Percentiles rank a stretch among this genome's conserved stretches.
These are phyloP conservation scores for Aspergillus brunneoviolaceus DNA, from an alignment of 2,329 filamentous ascomycete species.

Conservation along the genomic window DNA sequence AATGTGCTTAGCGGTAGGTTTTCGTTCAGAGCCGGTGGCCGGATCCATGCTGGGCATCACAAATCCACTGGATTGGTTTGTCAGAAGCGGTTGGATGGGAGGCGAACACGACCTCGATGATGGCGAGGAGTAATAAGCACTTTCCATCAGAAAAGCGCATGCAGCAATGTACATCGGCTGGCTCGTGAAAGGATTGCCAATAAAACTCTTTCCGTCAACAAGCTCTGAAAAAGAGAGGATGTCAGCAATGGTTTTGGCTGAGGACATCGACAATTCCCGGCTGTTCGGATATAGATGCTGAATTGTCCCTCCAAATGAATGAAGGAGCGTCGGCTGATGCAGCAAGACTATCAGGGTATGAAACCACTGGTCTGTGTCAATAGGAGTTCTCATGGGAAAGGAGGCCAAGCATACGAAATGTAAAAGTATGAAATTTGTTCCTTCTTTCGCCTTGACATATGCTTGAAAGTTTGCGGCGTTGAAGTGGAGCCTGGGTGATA, in stretches of 20 bases:
- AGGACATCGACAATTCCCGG: slow-evolving; percentile 78
- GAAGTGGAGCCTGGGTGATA: slow-evolving; percentile 75
- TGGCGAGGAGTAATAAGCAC: slow-evolving; percentile 66
- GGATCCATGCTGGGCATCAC: slow-evolving; percentile 35
- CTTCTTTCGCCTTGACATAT: slow-evolving; percentile 76
- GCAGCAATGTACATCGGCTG: slow-evolving; percentile 91
- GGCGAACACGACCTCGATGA: slow-evolving; percentile 62
- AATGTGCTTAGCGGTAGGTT: slow-evolving; percentile 62
- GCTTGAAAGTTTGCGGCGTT: slow-evolving; percentile 83
- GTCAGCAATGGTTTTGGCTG: slow-evolving; percentile 87
- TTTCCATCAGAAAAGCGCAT: slow-evolving; percentile 84
- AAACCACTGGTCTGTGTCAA: slow-evolving; percentile 60
- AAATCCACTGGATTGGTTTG: slow-evolving; percentile 36
- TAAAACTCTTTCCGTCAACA: slow-evolving; percentile 80
- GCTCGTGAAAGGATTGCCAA: slow-evolving; percentile 84
- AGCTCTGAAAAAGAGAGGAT: slow-evolving; percentile 83
- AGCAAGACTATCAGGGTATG: slow-evolving; percentile 82
- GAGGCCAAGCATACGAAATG: slow-evolving; percentile 57
- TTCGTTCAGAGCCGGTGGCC: slow-evolving; percentile 28
- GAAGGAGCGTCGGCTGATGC: slow-evolving; percentile 78
- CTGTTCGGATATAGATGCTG: slow-evolving; percentile 77
- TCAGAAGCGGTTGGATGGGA: slow-evolving; percentile 33
- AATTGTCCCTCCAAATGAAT: slow-evolving; percentile 69
- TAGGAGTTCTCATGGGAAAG: background rate
- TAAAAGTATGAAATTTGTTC: slow-evolving; percentile 80